Base-by-base conservation (phyloP, 2,329 filamentous ascomycete genomes). In the Penicillium italicum region DNA sequence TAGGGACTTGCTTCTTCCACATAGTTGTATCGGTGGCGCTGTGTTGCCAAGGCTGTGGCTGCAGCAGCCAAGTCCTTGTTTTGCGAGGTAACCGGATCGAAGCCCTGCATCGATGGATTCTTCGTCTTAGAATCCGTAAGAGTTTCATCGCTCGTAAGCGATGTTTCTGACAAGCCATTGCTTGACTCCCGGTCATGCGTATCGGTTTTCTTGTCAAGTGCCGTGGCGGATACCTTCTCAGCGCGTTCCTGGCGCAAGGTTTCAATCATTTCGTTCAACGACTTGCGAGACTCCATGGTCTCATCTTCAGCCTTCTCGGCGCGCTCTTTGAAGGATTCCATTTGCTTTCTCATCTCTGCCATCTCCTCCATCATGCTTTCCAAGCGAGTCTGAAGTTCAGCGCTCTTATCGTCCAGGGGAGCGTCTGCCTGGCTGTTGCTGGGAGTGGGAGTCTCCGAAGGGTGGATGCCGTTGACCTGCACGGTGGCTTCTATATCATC, bases 201-300 rank as follows among this genome's bases (percentile, higher is more conserved):
- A 42, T 53, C 46, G 18, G 55, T 22, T 50, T 70, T 69, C 22
- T 65, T 52, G 45, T 75, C 75, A 22, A 48, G 16, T 16, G 30
- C 41, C 73, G 77, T 31, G 73, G 75, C 62, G 75, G 77, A 60
- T 70, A 76, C 30, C 77, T 80, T 62, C 83, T 83, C 63, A 86
- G 85, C 63, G 34, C 72, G 73, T 58, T 91, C 86, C 64, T 79
- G 81, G 50, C 91, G 85, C 53, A 97, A 88, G 62, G 88, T 87
- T 64, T 90, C 80, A 12, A 97, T 86, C 90, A 97, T 94, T 69
- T 96, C 90, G 1, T 89, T 87, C 42, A 99, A 76, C 1, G 87
- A 88, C 71, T 88, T 87, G 52, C 88, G 85, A 51, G 86, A 85
- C 40, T 84, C 80, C 52, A 87, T 85, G 43, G 87, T 84, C 65